Percentiles rank a stretch among this genome's conserved stretches.
phyloP scores from a whole-genome alignment of 257 asterid genomes.

The Buddleja alternifolia region DNA sequence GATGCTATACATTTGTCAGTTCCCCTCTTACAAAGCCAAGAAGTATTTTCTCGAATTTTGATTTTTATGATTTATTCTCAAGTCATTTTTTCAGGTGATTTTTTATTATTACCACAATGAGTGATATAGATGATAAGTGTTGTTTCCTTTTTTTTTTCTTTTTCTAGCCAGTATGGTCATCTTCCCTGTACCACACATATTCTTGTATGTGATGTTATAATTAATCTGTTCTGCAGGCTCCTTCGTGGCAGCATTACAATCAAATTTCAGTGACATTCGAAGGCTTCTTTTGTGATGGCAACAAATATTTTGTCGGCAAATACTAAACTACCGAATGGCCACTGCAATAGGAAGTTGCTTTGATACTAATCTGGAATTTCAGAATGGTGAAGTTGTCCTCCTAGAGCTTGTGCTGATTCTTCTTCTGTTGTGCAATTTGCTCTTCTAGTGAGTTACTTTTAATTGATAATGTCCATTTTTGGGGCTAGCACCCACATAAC shows the following conservation, averaged over 20 bases:
- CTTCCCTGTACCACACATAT: background rate
- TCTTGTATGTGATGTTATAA: conserved; percentile 15
- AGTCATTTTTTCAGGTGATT: too few relatives aligned
- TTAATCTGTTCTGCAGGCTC: conserved; percentile 55
- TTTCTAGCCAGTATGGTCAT: background rate
- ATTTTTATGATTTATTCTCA: too few relatives aligned
- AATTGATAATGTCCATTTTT: conserved; percentile 33
- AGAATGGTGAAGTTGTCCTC: conserved; percentile 26
- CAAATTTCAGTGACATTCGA: conserved; percentile 80
- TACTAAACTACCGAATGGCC: conserved; percentile 16
- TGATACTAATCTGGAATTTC: conserved; percentile 22
- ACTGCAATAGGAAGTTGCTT: conserved; percentile 18
- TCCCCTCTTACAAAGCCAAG: background rate
- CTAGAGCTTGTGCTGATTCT: conserved; percentile 21
- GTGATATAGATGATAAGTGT: background rate
- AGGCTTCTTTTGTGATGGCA: conserved; percentile 72
- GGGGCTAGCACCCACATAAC: conserved; percentile 26
- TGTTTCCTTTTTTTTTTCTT: background rate
- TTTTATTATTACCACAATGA: background rate
- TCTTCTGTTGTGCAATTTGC: conserved; percentile 35
- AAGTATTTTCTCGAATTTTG: background rate
- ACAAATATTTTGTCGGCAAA: conserved; percentile 17
- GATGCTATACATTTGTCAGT: background rate
- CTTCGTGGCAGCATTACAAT: conserved; percentile 60
- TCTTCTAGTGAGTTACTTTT: conserved; percentile 19